These are phyloP conservation scores for Hyphopichia wangnamkhiaoensis DNA, from an alignment of 1,139 yeast species.

Conservation along the genomic window DNA sequence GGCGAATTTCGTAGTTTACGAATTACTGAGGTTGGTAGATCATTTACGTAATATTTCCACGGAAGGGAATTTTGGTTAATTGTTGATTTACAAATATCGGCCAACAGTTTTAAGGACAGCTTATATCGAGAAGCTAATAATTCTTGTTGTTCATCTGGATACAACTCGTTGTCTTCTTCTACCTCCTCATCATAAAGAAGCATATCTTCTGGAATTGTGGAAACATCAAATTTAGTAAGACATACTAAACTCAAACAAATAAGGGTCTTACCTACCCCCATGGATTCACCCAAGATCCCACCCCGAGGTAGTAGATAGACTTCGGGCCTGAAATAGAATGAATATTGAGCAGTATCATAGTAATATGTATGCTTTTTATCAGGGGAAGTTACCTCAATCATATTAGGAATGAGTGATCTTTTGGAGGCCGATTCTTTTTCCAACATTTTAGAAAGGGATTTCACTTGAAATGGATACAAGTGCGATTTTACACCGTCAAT, in stretches of 20 bases:
- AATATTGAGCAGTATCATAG: conserved; percentile 33
- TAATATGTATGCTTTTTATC: conserved; percentile 19
- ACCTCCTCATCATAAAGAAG: conserved; percentile 17
- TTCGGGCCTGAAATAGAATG: conserved; percentile 36
- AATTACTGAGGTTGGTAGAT: conserved; percentile 47
- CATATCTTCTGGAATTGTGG: conserved; percentile 43
- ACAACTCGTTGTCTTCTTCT: conserved; percentile 5
- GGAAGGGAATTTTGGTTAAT: conserved; percentile 52
- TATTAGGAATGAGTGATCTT: conserved; percentile 44
- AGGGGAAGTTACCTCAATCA: conserved; percentile 31
- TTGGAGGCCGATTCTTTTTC: conserved; percentile 46
- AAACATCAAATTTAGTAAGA: conserved; percentile 52
- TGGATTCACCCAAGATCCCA: conserved; percentile 73
- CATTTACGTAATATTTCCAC: conserved; percentile 51
- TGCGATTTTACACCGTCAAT: conserved; percentile 52
- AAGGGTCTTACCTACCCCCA: conserved; percentile 75
- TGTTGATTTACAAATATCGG: conserved; percentile 42
- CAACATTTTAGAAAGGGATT: conserved; percentile 60
- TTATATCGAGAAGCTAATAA: conserved; percentile 10
- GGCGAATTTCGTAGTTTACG: conserved; percentile 35
- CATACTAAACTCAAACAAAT: conserved; percentile 65
- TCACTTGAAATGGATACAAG: conserved; percentile 58
- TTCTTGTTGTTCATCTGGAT: not conserved
- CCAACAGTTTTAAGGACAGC: conserved; percentile 21
- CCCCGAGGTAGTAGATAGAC: conserved; percentile 54